Evolutionary conservation across 768 basidiomycete species (phyloP), one percentile per base, ranked within the genome.

Genomic region (Auriscalpium vulgare): DNA sequence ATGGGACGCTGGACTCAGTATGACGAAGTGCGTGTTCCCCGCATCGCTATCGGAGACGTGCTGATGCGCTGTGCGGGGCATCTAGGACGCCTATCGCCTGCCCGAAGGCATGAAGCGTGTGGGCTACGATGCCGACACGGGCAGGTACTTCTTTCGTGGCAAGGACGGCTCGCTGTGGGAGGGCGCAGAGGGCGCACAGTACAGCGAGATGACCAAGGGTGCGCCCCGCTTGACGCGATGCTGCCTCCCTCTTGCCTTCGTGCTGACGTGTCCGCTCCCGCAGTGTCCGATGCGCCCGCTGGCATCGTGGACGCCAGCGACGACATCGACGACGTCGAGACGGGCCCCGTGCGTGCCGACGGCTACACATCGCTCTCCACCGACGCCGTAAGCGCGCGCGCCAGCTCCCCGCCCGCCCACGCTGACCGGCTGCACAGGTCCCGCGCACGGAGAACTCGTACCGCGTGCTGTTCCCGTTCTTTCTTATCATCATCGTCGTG

Each of bases 81-180:
- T 8, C 11, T 56, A 80, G 79, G 79, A 81, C 56, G 71, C 72
- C n/a, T 77, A 78, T 62, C 73, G 79, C 59, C 74, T 81, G 51
- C 79, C 79, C 1, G 75, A 75, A 52, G 79, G 79, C 44, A 69
- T 79, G 66, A 73, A 81, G 58, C 81, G 88, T 37, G 79, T 87
- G 55, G 88, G 87, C 10, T 91, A 90, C 65, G 88, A 91, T 69
- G 72, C 83, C 4, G 88, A 91, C 71, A 75, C 77, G 1, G 78
- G 80, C 50, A 72, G 77, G 49, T 89, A 90, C 72, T 76, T 78
- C 65, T 91, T 84, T 70, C 76, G 76, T 23, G 81, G 82, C 67
- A 55, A 55, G 3, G 76, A 75, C 48, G 86, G 87, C 10, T 70
- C 66, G 8, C 65, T 69, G 59, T 82, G 64, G 84, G 82, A 81